Evolutionary conservation across 1,284 basidiomycete genomes (phyloP).

Genomic region (Ganoderma resinaceum): DNA sequence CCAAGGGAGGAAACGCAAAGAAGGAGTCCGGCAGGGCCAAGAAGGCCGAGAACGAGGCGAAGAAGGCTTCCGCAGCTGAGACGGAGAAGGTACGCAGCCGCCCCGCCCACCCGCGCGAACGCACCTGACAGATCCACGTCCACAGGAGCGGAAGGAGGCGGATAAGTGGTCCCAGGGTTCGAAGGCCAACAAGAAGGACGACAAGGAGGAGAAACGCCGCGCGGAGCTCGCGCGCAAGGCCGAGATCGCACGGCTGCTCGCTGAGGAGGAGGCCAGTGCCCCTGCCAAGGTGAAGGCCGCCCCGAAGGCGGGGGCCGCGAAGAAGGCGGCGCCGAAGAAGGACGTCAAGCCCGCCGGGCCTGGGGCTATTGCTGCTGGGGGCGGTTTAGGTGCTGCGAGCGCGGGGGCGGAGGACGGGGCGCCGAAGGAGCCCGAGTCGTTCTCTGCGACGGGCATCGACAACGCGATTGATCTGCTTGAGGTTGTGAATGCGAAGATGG

Average conservation of each 20-base stretch:
- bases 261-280: slow-evolving; percentile 82
- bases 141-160: slow-evolving; percentile 80
- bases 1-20: slow-evolving; percentile 88
- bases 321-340: slow-evolving; percentile 45
- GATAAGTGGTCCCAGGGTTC: slow-evolving; percentile 79
- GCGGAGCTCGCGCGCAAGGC: slow-evolving; percentile 80
- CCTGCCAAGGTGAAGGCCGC: slow-evolving; percentile 71
- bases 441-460: slow-evolving; percentile 88
- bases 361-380: slow-evolving; percentile 80
- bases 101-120: slow-evolving; percentile 8
- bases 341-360: slow-evolving; percentile 69
- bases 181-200: slow-evolving; percentile 69
- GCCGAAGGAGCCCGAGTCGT: slow-evolving; percentile 67
- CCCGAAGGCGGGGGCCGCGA: slow-evolving; percentile 72
- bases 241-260: slow-evolving; percentile 78
- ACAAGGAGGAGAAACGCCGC: slow-evolving; percentile 78
- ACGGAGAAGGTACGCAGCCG: slow-evolving; percentile 59
- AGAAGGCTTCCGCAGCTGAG: slow-evolving; percentile 69
- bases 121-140: background rate
- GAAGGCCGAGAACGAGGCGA: slow-evolving; percentile 92
- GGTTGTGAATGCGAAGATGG: slow-evolving; percentile 90
- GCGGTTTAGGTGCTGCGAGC: slow-evolving; percentile 45
- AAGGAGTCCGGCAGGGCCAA: slow-evolving; percentile 88
- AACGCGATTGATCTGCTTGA: slow-evolving; percentile 91
- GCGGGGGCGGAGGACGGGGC: slow-evolving; percentile 31